phyloP scores from a whole-genome alignment of 495 filamentous ascomycete genomes.

The Penicillium cinerascens region DNA sequence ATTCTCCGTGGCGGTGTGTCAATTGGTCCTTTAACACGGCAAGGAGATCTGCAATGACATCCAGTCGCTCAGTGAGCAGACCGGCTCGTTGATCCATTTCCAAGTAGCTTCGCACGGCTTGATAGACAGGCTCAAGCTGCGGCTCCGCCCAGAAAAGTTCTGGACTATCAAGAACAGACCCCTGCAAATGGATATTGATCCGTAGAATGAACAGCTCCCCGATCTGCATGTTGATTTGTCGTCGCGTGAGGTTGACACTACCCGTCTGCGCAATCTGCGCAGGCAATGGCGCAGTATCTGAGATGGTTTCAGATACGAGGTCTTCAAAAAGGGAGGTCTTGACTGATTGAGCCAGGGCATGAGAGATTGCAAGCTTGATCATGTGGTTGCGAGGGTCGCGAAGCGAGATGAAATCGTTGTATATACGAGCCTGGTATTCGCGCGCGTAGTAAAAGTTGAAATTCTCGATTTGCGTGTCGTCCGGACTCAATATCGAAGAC shows the following conservation, averaged over 20 bases:
- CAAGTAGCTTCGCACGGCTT: constrained; percentile 88
- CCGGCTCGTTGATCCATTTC: constrained; percentile 98
- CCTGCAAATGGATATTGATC: constrained; percentile 97
- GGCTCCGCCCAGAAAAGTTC: constrained; percentile 99
- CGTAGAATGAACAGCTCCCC: constrained; percentile 95
- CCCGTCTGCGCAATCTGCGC: constrained; percentile 87
- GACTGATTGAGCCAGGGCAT: constrained; percentile 90
- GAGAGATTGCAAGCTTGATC: constrained; percentile 94
- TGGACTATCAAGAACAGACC: constrained; percentile 92
- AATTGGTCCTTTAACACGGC: constrained; percentile 95
- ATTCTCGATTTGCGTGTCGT: constrained; percentile 90
- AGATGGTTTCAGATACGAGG: constrained; percentile 87
- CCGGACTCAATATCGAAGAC: constrained; percentile 76
- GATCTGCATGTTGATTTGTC: constrained; percentile 97
- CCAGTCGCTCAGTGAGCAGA: constrained; percentile 81
- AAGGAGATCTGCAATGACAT: constrained; percentile 91
- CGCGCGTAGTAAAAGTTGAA: constrained; percentile 99
- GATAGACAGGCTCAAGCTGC: constrained; percentile 91
- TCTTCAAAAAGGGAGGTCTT: constrained; percentile 98
- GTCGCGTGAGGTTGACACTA: constrained; percentile 76
- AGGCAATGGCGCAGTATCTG: constrained; percentile 83
- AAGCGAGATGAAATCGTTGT: constrained; percentile 97
- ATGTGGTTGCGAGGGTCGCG: constrained; percentile 94
- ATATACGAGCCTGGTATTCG: constrained; percentile 96
- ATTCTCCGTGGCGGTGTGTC: constrained; percentile 93